Evolutionary conservation across 2,329 filamentous ascomycete species (phyloP).

Genomic region (Claviceps paspali): DNA sequence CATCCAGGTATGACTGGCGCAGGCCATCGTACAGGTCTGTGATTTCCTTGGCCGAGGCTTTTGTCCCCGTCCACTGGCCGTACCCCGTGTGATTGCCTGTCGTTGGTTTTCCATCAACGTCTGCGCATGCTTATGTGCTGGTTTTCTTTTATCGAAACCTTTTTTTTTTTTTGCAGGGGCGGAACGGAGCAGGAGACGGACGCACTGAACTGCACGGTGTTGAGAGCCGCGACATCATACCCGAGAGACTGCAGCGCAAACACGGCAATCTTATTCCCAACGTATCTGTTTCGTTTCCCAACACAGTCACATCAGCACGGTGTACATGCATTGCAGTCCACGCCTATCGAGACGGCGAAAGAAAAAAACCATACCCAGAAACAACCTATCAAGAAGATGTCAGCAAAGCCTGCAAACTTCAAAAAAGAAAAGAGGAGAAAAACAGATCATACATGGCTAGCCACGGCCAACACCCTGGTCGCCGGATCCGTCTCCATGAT

Average conservation of each 20-base stretch:
- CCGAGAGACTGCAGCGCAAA: conserved; percentile 89
- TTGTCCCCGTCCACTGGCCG: conserved; percentile 71
- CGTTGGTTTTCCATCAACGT: neutral
- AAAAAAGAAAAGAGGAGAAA: neutral
- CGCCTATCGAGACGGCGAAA: too few relatives aligned
- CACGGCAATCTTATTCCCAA: conserved; percentile 93
- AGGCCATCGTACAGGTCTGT: conserved; percentile 72
- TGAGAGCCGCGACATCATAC: conserved; percentile 84
- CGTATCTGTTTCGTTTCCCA: conserved; percentile 47
- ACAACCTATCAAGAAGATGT: conserved; percentile 20
- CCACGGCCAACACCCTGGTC: conserved; percentile 65
- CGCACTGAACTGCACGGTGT: conserved; percentile 95
- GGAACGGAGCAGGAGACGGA: too few relatives aligned
- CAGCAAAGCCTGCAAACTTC: neutral
- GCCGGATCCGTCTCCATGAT: conserved; percentile 23
- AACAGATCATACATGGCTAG: conserved; percentile 68
- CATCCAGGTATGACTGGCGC: conserved; percentile 65
- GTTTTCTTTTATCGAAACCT: too few relatives aligned
- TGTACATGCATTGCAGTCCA: too few relatives aligned
- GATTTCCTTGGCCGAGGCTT: conserved; percentile 69
- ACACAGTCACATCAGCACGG: neutral
- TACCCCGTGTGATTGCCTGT: conserved; percentile 93
- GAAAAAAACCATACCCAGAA: conserved; percentile 20
- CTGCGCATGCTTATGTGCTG: too few relatives aligned
- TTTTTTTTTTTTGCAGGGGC: too few relatives aligned